Conservation (phyloP, 352 stramenopile species). For the Phytophthora cactorum region DNA sequence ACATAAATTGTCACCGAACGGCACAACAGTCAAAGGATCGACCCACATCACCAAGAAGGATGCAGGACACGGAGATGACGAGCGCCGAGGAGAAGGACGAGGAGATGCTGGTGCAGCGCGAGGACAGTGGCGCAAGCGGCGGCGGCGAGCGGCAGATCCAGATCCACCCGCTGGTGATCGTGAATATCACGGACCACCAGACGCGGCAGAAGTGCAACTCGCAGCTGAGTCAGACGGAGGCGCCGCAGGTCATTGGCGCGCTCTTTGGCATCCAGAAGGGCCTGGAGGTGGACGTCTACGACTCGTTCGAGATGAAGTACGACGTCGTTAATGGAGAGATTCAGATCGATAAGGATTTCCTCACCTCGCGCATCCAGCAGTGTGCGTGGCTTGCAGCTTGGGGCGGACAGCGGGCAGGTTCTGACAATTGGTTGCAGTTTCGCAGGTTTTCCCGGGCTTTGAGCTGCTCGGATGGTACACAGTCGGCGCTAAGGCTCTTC, state of each 20-base stretch:
- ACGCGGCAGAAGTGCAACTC: conserved; percentile 84
- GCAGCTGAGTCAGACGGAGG: conserved; percentile 49
- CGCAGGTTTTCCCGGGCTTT: conserved; percentile 87
- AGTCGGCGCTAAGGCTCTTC: conserved; percentile 68
- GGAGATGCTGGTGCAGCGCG: conserved; percentile 50
- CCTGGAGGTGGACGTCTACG: conserved; percentile 79
- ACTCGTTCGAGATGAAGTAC: conserved; percentile 91
- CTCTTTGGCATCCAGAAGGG: conserved; percentile 93
- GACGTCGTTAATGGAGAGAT: conserved; percentile 59
- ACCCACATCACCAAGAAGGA: conserved; percentile 26
- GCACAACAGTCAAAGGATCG: not conserved
- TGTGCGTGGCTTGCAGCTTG: conserved; percentile 47
- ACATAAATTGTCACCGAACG: not conserved
- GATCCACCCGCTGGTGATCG: conserved; percentile 91
- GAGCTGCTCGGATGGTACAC: conserved; percentile 92
- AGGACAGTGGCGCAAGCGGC: conserved; percentile 45
- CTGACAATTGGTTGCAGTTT: conserved; percentile 44
- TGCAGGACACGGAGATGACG: conserved; percentile 72
- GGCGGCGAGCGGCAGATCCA: conserved; percentile 74
- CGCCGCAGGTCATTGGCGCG: conserved; percentile 82
- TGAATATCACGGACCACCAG: conserved; percentile 96
- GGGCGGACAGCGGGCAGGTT: not conserved
- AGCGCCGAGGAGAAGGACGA: conserved; percentile 49
- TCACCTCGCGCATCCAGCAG: conserved; percentile 80
- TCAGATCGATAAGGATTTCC: conserved; percentile 85